Percentiles rank a stretch among this genome's conserved stretches.
Conservation (phyloP, 225 moss, liverwort and hornwort genomes). For the Physcomitrellopsis africana region DNA sequence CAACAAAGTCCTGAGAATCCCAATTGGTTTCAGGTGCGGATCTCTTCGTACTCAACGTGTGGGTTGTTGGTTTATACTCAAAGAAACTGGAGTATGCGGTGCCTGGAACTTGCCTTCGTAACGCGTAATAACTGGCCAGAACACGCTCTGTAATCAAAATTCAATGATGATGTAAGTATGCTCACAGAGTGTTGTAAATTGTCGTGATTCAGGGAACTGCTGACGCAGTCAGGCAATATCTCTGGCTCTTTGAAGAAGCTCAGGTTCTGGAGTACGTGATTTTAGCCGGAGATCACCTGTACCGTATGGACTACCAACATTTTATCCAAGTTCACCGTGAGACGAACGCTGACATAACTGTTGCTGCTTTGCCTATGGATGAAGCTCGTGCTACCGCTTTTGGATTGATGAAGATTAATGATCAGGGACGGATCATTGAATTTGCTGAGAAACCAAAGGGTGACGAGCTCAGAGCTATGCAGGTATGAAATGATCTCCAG, state of each 20-base stretch:
- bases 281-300: slow-evolving; percentile 92
- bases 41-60: neutral
- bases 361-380: slow-evolving; percentile 93
- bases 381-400: slow-evolving; percentile 90
- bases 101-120: too few relatives aligned
- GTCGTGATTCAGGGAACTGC: slow-evolving; percentile 72
- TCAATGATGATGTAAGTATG: neutral
- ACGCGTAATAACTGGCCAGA: neutral
- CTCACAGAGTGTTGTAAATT: neutral
- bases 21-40: slow-evolving; percentile 87
- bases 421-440: slow-evolving; percentile 77
- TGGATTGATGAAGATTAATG: slow-evolving; percentile 94
- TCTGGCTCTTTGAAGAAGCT: slow-evolving; percentile 98
- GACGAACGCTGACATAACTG: slow-evolving; percentile 91
- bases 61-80: neutral
- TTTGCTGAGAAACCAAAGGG: slow-evolving; percentile 92
- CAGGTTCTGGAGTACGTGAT: slow-evolving; percentile 91
- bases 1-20: slow-evolving; percentile 99
- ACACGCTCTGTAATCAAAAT: neutral
- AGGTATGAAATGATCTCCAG: slow-evolving; percentile 23
- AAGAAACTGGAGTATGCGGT: too few relatives aligned
- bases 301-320: slow-evolving; percentile 98
- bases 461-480: slow-evolving; percentile 81
- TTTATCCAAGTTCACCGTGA: slow-evolving; percentile 87
- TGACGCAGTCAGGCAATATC: slow-evolving; percentile 93